Percentiles rank a stretch among this genome's conserved stretches.
Evolutionary conservation across 2,329 filamentous ascomycete species (phyloP).

Genomic region (Trichoderma sp.): DNA sequence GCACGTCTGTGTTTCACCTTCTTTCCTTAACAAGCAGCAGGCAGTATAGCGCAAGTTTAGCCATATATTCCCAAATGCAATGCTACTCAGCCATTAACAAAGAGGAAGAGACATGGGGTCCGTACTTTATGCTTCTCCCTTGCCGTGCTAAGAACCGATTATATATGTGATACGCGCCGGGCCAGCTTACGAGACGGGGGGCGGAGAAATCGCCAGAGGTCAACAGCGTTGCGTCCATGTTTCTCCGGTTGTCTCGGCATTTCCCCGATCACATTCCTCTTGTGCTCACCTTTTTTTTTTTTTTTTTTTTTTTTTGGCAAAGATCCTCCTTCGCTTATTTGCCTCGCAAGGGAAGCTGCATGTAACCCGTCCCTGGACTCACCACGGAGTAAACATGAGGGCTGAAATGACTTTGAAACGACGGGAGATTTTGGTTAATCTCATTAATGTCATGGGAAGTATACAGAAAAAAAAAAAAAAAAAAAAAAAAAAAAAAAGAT

Average conservation of each 20-base stretch:
- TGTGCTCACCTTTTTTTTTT: neutral
- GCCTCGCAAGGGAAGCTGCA: neutral
- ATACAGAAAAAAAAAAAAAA: neutral
- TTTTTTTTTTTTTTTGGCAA: neutral
- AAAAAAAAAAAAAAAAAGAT: neutral
- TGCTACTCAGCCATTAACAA: neutral
- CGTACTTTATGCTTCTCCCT: neutral
- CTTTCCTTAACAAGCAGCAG: neutral
- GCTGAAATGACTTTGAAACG: neutral
- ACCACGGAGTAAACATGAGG: neutral
- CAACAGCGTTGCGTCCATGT: neutral
- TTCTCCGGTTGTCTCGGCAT: conserved; percentile 10
- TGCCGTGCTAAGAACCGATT: neutral
- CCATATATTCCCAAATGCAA: neutral
- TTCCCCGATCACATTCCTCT: conserved; percentile 5
- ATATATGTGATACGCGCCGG: neutral
- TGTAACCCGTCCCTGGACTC: neutral
- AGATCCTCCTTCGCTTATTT: neutral
- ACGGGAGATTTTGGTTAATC: neutral
- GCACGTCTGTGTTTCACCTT: neutral
- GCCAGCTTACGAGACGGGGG: neutral
- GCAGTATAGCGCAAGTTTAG: neutral
- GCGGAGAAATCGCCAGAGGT: neutral
- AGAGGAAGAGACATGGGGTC: neutral
- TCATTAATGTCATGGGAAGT: conserved; percentile 2